Evolutionary conservation across 192 early-diverging fungal species (phyloP), one percentile per base, ranked within the genome.

Genomic region (Rhizoclosmatium globosum): DNA sequence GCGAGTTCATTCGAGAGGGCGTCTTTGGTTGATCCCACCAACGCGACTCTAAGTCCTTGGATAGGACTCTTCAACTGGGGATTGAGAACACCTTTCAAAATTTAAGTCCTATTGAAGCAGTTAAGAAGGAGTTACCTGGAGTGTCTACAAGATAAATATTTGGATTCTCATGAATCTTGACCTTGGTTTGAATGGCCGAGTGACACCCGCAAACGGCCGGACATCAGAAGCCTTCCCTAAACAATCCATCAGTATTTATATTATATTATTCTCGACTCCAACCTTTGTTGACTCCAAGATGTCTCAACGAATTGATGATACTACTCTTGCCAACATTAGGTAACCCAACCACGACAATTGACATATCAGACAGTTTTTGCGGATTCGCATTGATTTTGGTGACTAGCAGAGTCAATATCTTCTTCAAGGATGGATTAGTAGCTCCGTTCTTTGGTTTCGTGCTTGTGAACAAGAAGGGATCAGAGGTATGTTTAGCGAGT

Each of bases 261-360:
- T 7, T 17, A 53, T 7, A 13, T 53, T 13, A 53, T 53, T 53
- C 17, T 1, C 70, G 38, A 38, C 21, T 13, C 42, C 67, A 68
- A 78, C 90, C 91, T 75, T 92, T 93, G 9, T 87, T 85, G 4
- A 93, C 85, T 15, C 96, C 95, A 13, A 94, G 79, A 56, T 92
- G 82, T 42, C 97, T 86, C 69, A 99, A 81, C 1, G 94, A 88
- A 76, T 99, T 99, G 72, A 97, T 95, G 61, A 99, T 73, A 38
- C 95, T 93, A 1, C 94, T 96, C 79, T 99, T 99, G 9, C 97
- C 97, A 62, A 99, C 97, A 85, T 99, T 99, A 3, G 97, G 97
- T 89, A 97, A 92, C 3, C 97, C 97, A 2, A 97, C 93, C 1
- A 99, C 89, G 84, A 99, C 93, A 21, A 96, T 85, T 3, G 88